These are phyloP conservation scores for Globisporangium cederbergense DNA, from an alignment of 352 stramenopile genomes.

Conservation along the genomic window DNA sequence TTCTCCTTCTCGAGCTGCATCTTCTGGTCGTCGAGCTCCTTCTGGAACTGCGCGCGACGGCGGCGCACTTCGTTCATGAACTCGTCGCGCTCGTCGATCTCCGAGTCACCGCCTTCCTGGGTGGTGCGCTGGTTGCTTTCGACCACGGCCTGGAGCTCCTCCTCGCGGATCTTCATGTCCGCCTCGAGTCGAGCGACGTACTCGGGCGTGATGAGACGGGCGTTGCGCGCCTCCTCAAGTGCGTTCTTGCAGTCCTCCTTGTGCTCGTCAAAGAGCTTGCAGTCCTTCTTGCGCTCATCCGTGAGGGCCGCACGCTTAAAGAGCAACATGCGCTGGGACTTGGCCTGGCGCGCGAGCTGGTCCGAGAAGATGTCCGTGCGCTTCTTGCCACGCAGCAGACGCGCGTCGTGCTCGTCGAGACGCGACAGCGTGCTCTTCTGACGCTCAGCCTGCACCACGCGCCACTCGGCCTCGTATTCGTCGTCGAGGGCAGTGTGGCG, in stretches of 20 bases:
- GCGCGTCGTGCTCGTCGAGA: constrained; percentile 62
- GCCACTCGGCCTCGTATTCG: constrained; percentile 86
- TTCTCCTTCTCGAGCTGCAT: constrained; percentile 74
- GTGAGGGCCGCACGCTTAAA: constrained; percentile 85
- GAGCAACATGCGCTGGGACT: constrained; percentile 82
- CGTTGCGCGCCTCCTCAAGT: constrained; percentile 65
- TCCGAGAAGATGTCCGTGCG: constrained; percentile 79
- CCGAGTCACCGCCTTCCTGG: constrained; percentile 64
- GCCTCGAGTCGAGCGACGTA: constrained; percentile 81
- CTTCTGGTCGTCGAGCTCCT: constrained; percentile 77
- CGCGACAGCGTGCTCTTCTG: constrained; percentile 59
- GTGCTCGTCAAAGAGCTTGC: constrained; percentile 80
- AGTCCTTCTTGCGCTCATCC: constrained; percentile 81
- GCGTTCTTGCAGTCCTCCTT: constrained; percentile 80
- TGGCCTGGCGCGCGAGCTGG: constrained; percentile 73
- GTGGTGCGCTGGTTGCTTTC: constrained; percentile 85
- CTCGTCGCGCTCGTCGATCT: constrained; percentile 80
- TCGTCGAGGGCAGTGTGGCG: constrained; percentile 74
- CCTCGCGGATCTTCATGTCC: constrained; percentile 80
- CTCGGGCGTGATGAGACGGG: constrained; percentile 75
- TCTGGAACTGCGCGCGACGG: constrained; percentile 78
- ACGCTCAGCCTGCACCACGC: constrained; percentile 61
- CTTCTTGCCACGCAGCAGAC: constrained; percentile 79
- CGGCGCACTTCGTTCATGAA: constrained; percentile 88
- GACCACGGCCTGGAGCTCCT: constrained; percentile 69